phyloP scores from a whole-genome alignment of 164 flowering plant genomes.

The Tetrastigma voinierianum region DNA sequence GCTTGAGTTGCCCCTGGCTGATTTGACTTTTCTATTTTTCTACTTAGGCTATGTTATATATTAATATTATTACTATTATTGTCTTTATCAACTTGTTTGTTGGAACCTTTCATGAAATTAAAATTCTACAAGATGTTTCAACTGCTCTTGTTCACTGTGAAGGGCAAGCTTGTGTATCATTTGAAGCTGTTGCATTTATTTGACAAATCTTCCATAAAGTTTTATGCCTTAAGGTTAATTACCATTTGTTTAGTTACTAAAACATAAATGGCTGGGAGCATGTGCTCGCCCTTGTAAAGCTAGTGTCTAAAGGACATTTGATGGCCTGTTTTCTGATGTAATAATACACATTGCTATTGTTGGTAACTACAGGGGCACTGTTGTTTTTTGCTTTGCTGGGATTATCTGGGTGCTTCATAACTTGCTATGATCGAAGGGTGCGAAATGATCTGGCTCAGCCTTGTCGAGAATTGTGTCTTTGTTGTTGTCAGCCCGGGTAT shows the following conservation, averaged over 20 bases:
- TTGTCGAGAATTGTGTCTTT: conserved; percentile 92
- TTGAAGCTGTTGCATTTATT: background rate
- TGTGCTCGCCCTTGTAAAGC: background rate
- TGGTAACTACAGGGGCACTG: conserved; percentile 71
- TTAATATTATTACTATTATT: too few species aligned
- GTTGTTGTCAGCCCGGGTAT: conserved; percentile 99
- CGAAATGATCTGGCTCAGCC: conserved; percentile 97
- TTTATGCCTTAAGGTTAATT: background rate
- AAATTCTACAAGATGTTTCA: background rate
- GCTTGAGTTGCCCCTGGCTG: too few species aligned
- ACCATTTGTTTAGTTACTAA: background rate
- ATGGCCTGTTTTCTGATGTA: conserved; percentile 6
- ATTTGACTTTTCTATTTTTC: background rate
- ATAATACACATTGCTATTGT: conserved; percentile 5
- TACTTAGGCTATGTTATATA: background rate
- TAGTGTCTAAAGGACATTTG: background rate
- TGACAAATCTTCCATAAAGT: background rate
- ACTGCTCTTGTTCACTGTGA: background rate
- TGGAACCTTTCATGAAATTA: background rate
- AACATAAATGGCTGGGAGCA: background rate
- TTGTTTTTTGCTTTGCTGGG: conserved; percentile 94
- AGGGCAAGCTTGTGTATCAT: background rate
- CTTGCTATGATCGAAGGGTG: conserved; percentile 95
- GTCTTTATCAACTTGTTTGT: background rate
- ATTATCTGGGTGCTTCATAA: conserved; percentile 92